These are phyloP conservation scores for Cocos nucifera DNA, from an alignment of 176 grass and related monocot genomes.

Conservation along the genomic window DNA sequence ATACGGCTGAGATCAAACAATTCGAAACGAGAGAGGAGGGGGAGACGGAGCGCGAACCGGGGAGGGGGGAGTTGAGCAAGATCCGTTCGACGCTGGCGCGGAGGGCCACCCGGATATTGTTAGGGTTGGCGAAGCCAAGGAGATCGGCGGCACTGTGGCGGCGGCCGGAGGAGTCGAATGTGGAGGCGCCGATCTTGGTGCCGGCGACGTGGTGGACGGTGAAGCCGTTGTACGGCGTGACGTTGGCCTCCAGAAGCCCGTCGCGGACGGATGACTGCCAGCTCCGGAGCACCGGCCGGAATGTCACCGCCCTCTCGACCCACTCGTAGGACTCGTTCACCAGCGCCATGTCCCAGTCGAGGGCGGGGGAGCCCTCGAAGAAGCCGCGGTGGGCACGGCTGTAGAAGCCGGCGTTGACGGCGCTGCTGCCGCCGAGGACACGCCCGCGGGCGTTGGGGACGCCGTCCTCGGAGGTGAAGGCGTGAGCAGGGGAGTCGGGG, in stretches of 20 bases:
- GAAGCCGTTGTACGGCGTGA: slow-evolving; percentile 74
- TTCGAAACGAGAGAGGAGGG: neutral
- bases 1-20: no score
- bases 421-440: slow-evolving; percentile 9
- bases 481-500: neutral
- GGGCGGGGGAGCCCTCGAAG: slow-evolving; percentile 24
- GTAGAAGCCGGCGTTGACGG: slow-evolving; percentile 84
- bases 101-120: slow-evolving; percentile 54
- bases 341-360: slow-evolving; percentile 45
- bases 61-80: slow-evolving; percentile 38
- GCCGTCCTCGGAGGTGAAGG: slow-evolving; percentile 2
- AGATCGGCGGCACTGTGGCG: slow-evolving; percentile 75
- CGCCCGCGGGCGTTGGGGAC: slow-evolving; percentile 4
- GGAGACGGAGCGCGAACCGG: slow-evolving; percentile 23
- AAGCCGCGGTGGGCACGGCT: slow-evolving; percentile 52
- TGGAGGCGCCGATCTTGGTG: slow-evolving; percentile 72
- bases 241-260: slow-evolving; percentile 58
- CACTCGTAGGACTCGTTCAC: slow-evolving; percentile 76
- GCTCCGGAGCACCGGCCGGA: slow-evolving; percentile 41
- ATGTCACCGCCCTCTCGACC: slow-evolving; percentile 54
- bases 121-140: slow-evolving; percentile 35
- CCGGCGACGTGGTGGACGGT: slow-evolving; percentile 54
- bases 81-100: slow-evolving; percentile 45
- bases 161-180: slow-evolving; percentile 48
- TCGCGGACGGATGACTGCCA: slow-evolving; percentile 62